These are phyloP conservation scores for Yamadazyma dushanensis DNA, from an alignment of 1,139 yeast species.

Conservation along the genomic window DNA sequence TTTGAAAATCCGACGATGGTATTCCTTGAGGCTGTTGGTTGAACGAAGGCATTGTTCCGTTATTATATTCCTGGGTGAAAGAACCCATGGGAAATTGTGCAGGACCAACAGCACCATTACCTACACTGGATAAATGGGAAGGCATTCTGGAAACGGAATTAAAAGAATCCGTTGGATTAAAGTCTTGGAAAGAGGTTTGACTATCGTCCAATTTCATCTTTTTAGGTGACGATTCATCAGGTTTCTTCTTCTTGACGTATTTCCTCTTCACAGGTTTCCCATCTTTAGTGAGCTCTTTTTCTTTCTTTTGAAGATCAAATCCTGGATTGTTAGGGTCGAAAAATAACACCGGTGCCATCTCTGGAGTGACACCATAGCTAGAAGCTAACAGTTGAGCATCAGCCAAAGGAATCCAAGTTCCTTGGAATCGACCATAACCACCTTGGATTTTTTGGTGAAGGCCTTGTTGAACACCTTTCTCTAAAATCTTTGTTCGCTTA, in stretches of 20 bases:
- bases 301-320: slow-evolving; percentile 47
- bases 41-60: slow-evolving; percentile 2
- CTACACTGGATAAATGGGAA: slow-evolving; percentile 16
- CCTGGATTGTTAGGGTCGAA: slow-evolving; percentile 50
- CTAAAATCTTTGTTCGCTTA: slow-evolving; percentile 85
- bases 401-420: slow-evolving; percentile 91
- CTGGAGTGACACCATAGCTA: slow-evolving; percentile 54
- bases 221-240: slow-evolving; percentile 40
- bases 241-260: slow-evolving; percentile 40
- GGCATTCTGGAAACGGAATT: slow-evolving; percentile 17
- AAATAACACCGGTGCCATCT: slow-evolving; percentile 54
- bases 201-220: slow-evolving; percentile 27
- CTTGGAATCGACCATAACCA: slow-evolving; percentile 96
- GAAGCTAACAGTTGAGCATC: slow-evolving; percentile 56
- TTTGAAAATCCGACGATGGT: slow-evolving; percentile 27
- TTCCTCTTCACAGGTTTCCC: slow-evolving; percentile 48
- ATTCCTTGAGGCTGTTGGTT: slow-evolving; percentile 14
- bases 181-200: slow-evolving; percentile 8
- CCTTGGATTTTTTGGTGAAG: slow-evolving; percentile 93
- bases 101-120: slow-evolving; percentile 10
- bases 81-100: slow-evolving; percentile 13
- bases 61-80: slow-evolving; percentile 30
- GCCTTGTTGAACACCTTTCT: slow-evolving; percentile 86
- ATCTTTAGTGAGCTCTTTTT: slow-evolving; percentile 43
- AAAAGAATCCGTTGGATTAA: slow-evolving; percentile 14